Evolutionary conservation across 768 basidiomycete genomes (phyloP), one percentile per base, ranked within the genome.

Genomic region (Mycena galopus): DNA sequence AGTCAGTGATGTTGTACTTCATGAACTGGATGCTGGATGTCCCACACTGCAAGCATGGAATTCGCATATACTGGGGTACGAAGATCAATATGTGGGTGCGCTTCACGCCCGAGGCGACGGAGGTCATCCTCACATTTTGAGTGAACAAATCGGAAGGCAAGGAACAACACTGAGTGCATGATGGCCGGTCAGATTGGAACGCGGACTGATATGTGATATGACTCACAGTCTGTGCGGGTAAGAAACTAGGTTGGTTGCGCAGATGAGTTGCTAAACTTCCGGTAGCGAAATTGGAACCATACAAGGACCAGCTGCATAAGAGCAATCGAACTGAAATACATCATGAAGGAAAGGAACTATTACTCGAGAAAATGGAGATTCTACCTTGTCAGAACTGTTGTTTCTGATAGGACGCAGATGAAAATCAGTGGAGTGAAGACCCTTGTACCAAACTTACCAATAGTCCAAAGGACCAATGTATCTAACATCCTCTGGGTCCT

Each of bases 41-140:
- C 61, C 8, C 19, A 62, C 61, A 62, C 25, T 62, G 61, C 42
- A 30, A 61, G 60, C 60, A 62, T 47, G 23, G 39, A 62, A 50
- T 62, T 62, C 61, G 42, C 47, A 19, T 44, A 62, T 19, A 62
- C 61, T 62, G 60, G 23, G 42, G 17, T 44, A 21, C 4, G 42
- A 16, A 21, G 42, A 9, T 10, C 42, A 16, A 44, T 11, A 19
- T 44, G 11, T 16, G 42, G 14, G 42, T 10, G 5, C n/a, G n/a
- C n/a, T n/a, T n/a, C n/a, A 14, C 14, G 42, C 5, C 5, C 42
- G 19, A 44, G 11, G 17, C 8, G 5, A 44, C n/a, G n/a, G n/a
- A 5, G 14, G 14, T 14, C 4, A 10, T 44, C 25, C 60, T 61
- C 60, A 61, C 60, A 61, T 61, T 61, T 61, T 17, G 60, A 47